Conservation (phyloP, 129 eudicot species). For the Flaveria ramosissima region DNA sequence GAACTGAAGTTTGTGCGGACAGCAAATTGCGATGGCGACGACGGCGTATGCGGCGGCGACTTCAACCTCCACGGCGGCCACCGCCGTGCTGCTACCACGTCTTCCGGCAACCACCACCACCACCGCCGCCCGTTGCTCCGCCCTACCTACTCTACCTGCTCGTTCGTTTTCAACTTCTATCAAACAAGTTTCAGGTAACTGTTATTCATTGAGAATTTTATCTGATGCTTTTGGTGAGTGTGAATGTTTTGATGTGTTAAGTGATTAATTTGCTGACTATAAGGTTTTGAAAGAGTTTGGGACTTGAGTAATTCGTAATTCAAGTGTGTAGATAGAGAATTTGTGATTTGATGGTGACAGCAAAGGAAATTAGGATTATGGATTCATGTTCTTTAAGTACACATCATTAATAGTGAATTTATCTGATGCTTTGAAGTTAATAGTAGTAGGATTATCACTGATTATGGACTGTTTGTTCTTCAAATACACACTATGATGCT, state of each 20-base stretch:
- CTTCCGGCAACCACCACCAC: conserved; percentile 36
- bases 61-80: conserved; percentile 66
- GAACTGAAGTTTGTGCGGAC: conserved; percentile 30
- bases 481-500: too few species aligned
- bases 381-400: too few species aligned
- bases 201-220: not conserved
- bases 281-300: too few species aligned
- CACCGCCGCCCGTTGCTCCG: conserved; percentile 40
- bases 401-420: too few species aligned
- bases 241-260: too few species aligned
- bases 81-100: conserved; percentile 55
- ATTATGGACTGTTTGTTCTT: too few species aligned
- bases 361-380: too few species aligned
- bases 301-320: not conserved
- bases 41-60: conserved; percentile 44
- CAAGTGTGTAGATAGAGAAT: too few species aligned
- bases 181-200: conserved; percentile 53
- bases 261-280: not conserved
- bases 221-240: too few species aligned
- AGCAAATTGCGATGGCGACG: conserved; percentile 35
- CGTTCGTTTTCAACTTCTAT: conserved; percentile 46
- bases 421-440: too few species aligned
- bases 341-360: too few species aligned
- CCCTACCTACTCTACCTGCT: conserved; percentile 55
- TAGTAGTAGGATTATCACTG: too few species aligned